Evolutionary conservation across 805 yeast species (phyloP).

Genomic region (Candida suzukii): DNA sequence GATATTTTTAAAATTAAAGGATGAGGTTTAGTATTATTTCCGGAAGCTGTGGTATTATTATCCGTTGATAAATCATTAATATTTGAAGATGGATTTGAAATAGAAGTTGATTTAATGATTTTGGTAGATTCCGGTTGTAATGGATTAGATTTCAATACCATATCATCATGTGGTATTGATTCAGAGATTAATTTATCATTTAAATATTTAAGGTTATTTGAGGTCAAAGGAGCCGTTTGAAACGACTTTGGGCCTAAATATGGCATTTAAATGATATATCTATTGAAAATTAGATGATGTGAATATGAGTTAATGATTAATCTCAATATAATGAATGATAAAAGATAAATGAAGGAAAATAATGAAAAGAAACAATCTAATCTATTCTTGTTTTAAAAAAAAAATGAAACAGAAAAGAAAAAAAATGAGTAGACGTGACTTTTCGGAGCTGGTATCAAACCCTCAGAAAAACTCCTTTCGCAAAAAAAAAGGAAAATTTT

Average conservation of each 20-base stretch:
- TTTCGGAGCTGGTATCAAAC: too few relatives aligned
- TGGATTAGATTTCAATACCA: background rate
- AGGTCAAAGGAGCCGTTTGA: slow-evolving; percentile 27
- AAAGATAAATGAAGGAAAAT: background rate
- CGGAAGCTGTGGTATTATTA: background rate
- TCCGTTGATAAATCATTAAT: background rate
- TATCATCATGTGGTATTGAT: background rate
- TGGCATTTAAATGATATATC: too few relatives aligned
- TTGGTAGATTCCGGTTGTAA: background rate
- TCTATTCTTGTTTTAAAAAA: too few relatives aligned
- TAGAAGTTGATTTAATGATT: background rate
- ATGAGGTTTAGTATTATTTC: background rate
- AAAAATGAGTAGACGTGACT: too few relatives aligned
- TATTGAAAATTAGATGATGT: too few relatives aligned
- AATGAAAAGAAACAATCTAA: too few relatives aligned
- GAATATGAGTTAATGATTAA: too few relatives aligned
- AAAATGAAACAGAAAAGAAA: too few relatives aligned
- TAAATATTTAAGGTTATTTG: slow-evolving; percentile 23
- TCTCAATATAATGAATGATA: too few relatives aligned
- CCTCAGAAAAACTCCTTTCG: too few relatives aligned
- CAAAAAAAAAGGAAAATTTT: too few relatives aligned
- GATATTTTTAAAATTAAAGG: background rate
- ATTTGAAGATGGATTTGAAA: too few relatives aligned
- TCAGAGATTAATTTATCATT: slow-evolving; percentile 12
- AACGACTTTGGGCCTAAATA: slow-evolving; percentile 29